Base-by-base conservation (phyloP, 768 basidiomycete genomes). In the Tulasnella sp. region DNA sequence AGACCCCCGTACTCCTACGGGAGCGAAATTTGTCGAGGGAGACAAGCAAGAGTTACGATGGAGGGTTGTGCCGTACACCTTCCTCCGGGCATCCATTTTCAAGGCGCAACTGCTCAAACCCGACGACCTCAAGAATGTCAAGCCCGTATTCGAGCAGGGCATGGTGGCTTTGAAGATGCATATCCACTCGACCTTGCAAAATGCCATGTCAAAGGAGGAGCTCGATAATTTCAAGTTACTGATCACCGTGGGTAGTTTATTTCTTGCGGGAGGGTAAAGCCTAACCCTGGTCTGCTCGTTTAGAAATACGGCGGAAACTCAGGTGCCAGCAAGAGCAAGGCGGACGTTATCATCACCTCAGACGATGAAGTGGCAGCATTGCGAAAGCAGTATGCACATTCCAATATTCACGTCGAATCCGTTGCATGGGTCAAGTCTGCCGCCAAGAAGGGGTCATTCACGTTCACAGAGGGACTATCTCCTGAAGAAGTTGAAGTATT, bases 31-130 rank as follows among this genome's bases (percentile, higher is more conserved):
- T 37, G n/a, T 40, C 39, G 70, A 31, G 8, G 67, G 38, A 19
- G 75, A 68, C 25, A 71, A 31, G 40, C 54, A 31, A 37, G 73
- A 58, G 22, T 36, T 31, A 29, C n/a, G n/a, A 31, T 69, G 64
- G 64, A 76, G 45, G 67, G 69, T 76, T 2, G 75, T 76, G 11
- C 25, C 75, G 0, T 76, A 76, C 31, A 76, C 75, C 36, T 76
- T 25, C 67, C 67, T 76, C 4, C 39, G 69, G n/a, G 75, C 75
- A 3, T 70, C 38, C 67, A 76, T 76, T 40, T 69, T 69, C 75
- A 76, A 76, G 40, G 64, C 9, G 3, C 5, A 29, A 37, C 1
- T 76, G 39, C 67, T 76, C 8, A 19, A 68, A 25, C 31, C 75
- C 2, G 25, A 39, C 38, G 42, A 68, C 22, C 70, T 76, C 6